These are phyloP conservation scores for Hypoxylon cercidicola DNA, from an alignment of 495 filamentous ascomycete species.

Conservation along the genomic window DNA sequence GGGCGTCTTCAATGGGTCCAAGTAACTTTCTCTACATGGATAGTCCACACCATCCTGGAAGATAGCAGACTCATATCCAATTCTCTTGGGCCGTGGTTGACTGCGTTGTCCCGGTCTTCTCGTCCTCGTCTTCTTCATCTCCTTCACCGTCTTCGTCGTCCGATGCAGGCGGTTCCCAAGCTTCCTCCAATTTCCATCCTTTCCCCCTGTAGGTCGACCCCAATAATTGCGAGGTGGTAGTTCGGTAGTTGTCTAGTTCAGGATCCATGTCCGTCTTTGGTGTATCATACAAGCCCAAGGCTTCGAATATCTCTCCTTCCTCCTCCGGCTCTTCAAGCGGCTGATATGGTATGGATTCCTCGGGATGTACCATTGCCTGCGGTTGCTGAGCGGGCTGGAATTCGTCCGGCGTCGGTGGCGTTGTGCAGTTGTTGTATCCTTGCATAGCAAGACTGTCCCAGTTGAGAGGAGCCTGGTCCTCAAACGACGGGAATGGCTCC, in stretches of 20 bases:
- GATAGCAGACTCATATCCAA: conserved; percentile 38
- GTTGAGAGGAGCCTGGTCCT: conserved; percentile 39
- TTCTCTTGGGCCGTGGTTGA: conserved; percentile 42
- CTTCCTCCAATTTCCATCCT: conserved; percentile 84
- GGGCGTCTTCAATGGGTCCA: conserved; percentile 20
- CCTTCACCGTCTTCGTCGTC: conserved; percentile 69
- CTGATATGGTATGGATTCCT: conserved; percentile 58
- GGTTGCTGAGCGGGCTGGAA: conserved; percentile 63
- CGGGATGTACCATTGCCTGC: conserved; percentile 52
- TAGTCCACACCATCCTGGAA: neutral
- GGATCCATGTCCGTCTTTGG: conserved; percentile 58
- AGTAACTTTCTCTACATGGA: conserved; percentile 6
- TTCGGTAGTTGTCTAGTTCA: conserved; percentile 55
- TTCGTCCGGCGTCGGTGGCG: conserved; percentile 70
- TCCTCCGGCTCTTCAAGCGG: conserved; percentile 53
- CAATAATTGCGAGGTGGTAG: conserved; percentile 61
- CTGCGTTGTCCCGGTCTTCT: conserved; percentile 35
- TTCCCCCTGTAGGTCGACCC: conserved; percentile 65
- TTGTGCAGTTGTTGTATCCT: conserved; percentile 52
- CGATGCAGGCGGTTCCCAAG: conserved; percentile 75
- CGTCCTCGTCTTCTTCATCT: conserved; percentile 46
- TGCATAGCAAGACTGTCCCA: conserved; percentile 55
- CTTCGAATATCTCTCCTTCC: conserved; percentile 77
- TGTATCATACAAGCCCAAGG: conserved; percentile 84
- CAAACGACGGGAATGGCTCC: conserved; percentile 38